A percentile compares a stretch with the other conserved stretches of the same genome.
These are phyloP conservation scores for Hemileia vastatrix DNA, from an alignment of 1,284 basidiomycete species.

Conservation along the genomic window DNA sequence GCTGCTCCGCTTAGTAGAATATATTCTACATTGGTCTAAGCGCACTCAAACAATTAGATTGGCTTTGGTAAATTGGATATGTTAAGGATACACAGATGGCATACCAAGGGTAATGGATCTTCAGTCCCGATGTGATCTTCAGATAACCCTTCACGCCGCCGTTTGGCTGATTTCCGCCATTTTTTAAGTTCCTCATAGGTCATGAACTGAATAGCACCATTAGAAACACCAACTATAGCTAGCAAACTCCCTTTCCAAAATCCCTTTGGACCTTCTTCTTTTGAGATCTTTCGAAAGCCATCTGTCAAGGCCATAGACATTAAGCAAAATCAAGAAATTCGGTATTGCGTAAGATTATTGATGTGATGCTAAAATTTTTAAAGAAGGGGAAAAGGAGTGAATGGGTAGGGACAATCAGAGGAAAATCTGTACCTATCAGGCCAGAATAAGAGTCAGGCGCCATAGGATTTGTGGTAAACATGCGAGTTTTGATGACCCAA, in stretches of 20 bases:
- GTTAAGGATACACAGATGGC: constrained; percentile 39
- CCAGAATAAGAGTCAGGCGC: too few species aligned
- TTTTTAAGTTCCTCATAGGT: constrained; percentile 91
- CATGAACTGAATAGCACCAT: constrained; percentile 93
- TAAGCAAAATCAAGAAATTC: neutral
- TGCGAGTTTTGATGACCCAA: constrained; percentile 96
- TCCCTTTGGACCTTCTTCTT: constrained; percentile 63
- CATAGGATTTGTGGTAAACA: constrained; percentile 71
- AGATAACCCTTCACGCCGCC: constrained; percentile 52
- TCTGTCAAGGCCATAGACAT: constrained; percentile 50
- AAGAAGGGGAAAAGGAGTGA: neutral
- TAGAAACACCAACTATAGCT: constrained; percentile 85
- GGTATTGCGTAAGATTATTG: neutral
- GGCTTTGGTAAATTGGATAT: neutral
- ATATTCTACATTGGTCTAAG: constrained; percentile 83
- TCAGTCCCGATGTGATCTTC: constrained; percentile 54
- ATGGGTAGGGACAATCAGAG: constrained; percentile 1
- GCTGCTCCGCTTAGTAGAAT: constrained; percentile 82
- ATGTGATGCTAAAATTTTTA: constrained; percentile 5
- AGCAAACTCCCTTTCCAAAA: constrained; percentile 79
- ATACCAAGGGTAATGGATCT: constrained; percentile 71
- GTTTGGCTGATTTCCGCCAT: constrained; percentile 70
- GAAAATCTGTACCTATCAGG: too few species aligned
- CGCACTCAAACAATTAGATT: neutral
- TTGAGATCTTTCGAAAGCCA: constrained; percentile 54